Percentiles rank a stretch among this genome's conserved stretches.
Conservation (phyloP, 148 eudicot species). For the Linanthus parryae region DNA sequence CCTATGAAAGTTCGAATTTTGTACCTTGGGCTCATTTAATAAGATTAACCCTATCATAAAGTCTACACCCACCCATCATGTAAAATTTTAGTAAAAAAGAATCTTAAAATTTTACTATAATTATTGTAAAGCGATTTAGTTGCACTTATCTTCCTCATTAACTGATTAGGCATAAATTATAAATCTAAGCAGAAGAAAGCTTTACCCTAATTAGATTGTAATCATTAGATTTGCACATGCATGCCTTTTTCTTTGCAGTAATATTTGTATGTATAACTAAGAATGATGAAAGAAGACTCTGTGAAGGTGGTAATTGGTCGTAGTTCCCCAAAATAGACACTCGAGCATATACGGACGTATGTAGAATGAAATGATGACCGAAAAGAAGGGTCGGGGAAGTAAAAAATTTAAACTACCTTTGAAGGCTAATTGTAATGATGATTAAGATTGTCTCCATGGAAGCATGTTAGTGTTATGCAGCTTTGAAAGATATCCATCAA, state of each 20-base stretch:
- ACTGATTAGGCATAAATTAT: background rate
- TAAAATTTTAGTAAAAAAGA: too few relatives aligned
- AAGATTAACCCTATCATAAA: too few relatives aligned
- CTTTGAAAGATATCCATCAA: constrained; percentile 17
- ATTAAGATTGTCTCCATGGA: constrained; percentile 1
- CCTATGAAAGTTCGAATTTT: too few relatives aligned
- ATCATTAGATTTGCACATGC: constrained; percentile 16
- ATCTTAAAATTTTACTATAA: too few relatives aligned
- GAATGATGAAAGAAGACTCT: constrained; percentile 16
- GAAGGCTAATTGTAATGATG: constrained; percentile 14
- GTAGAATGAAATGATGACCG: background rate
- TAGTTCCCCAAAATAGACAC: background rate
- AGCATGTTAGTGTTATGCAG: constrained; percentile 9
- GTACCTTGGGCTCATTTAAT: too few relatives aligned
- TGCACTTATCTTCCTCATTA: background rate
- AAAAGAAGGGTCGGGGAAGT: background rate
- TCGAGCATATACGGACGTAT: background rate
- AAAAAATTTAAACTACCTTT: constrained; percentile 8
- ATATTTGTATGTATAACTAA: too few relatives aligned
- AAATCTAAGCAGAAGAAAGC: background rate
- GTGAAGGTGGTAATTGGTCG: constrained; percentile 9
- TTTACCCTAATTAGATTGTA: constrained; percentile 7
- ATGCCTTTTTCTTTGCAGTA: constrained; percentile 9
- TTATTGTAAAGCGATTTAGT: too few relatives aligned
- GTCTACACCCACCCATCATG: too few relatives aligned